A percentile compares a stretch with the other conserved stretches of the same genome.
These are phyloP conservation scores for Penicillium sp. DNA, from an alignment of 2,329 filamentous ascomycete genomes.

Conservation along the genomic window DNA sequence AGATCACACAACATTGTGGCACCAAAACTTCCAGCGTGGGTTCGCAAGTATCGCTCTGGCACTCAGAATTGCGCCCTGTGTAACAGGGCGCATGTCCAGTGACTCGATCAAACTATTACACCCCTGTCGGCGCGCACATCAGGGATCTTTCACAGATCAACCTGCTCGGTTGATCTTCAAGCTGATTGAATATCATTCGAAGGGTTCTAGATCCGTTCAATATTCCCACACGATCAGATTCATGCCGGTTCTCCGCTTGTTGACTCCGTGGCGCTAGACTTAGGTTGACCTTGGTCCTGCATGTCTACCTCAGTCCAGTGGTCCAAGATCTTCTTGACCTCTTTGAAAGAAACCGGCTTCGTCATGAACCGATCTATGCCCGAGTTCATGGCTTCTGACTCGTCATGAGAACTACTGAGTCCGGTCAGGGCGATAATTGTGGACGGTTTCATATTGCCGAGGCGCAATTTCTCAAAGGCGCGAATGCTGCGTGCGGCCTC, in stretches of 20 bases:
- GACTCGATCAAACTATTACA: no score
- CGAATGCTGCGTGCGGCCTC: constrained; percentile 39
- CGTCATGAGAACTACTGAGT: constrained; percentile 43
- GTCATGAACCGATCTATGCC: constrained; percentile 49
- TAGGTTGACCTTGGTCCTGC: background rate
- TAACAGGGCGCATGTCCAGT: no score
- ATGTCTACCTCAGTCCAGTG: constrained; percentile 29
- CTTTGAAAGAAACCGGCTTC: constrained; percentile 47
- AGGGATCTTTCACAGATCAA: background rate
- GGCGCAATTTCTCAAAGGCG: constrained; percentile 23
- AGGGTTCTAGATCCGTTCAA: background rate
- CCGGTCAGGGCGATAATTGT: constrained; percentile 36
- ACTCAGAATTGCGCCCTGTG: background rate
- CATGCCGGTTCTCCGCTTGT: background rate
- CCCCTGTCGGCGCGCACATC: background rate
- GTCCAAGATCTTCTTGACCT: constrained; percentile 40
- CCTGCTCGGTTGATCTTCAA: background rate
- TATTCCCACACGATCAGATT: background rate
- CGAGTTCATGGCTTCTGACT: constrained; percentile 42
- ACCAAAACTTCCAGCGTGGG: background rate
- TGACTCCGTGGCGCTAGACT: background rate
- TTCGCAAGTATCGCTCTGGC: background rate
- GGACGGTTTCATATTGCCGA: background rate
- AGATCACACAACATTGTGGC: no score
- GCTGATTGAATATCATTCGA: background rate